Conservation (phyloP, 1,284 basidiomycete species). For the Clitocybe nebularis region DNA sequence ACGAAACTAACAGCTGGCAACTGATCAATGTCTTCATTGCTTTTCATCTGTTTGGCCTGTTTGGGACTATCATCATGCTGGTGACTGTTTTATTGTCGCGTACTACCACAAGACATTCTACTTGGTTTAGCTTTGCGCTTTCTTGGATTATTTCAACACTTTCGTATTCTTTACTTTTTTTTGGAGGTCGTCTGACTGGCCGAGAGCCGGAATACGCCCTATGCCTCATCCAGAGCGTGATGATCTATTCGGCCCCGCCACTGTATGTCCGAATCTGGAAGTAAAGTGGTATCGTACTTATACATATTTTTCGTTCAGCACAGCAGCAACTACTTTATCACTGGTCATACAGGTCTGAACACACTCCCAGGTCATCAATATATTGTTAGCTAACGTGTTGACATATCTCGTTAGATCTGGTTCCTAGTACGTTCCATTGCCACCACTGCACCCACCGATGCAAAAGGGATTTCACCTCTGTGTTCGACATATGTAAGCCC, state of each 20-base stretch:
- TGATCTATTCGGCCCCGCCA: conserved; percentile 13
- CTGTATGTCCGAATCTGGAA: conserved; percentile 7
- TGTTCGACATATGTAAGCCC: conserved; percentile 9
- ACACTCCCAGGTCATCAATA: not conserved
- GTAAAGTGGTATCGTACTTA: not conserved
- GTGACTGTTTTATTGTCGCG: conserved; percentile 12
- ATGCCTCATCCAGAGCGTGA: conserved; percentile 12
- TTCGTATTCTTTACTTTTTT: conserved; percentile 17
- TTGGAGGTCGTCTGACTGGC: conserved; percentile 7
- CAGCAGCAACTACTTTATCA: conserved; percentile 13
- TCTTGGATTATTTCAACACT: conserved; percentile 16
- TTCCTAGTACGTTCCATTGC: conserved; percentile 11
- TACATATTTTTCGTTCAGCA: conserved; percentile 7
- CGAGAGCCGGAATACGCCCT: conserved; percentile 10
- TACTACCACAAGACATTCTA: conserved; percentile 11
- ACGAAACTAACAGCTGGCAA: conserved; percentile 1
- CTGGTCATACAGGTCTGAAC: conserved; percentile 10
- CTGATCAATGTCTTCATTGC: conserved; percentile 12
- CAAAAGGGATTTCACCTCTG: conserved; percentile 5
- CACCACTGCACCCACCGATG: not conserved
- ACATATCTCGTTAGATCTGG: conserved; percentile 9
- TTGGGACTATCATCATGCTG: conserved; percentile 12
- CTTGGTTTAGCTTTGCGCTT: conserved; percentile 16
- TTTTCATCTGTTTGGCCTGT: conserved; percentile 13
- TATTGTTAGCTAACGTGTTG: not conserved